Evolutionary conservation across 495 filamentous ascomycete genomes (phyloP), one percentile per base, ranked within the genome.

Genomic region (Neurospora hispaniola): DNA sequence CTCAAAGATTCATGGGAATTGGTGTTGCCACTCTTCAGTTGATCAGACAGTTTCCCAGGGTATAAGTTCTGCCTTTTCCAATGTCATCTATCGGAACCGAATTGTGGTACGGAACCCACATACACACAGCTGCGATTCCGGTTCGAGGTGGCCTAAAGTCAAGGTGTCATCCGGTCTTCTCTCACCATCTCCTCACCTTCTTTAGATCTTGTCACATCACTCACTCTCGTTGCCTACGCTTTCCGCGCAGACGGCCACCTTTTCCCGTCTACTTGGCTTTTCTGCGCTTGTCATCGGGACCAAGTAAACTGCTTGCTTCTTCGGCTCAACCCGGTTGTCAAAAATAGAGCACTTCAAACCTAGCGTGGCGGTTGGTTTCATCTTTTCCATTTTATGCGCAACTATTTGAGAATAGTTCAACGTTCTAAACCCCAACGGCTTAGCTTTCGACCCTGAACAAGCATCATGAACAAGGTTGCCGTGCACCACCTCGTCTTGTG

Each of bases 1-100:
- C 70, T 42, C 73, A 69, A 54, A 18, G 27, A 66, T 38, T 71
- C 48, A 71, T 69, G 72, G 72, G 76, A 73, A n/a, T 27, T 68
- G 72, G 71, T 42, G 48, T 71, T 75, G 59, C 68, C 42, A 62
- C 6, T 62, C 27, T 62, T 62, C 23, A 20, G 4, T 44, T 18
- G n/a, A 18, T 70, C 20, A 27, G 10, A 70, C 42, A 69, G n/a
- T 12, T 42, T 5, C 10, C 20, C 44, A 42, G 6, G 31, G 54
- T 8, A 62, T 35, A 31, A 35, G 5, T 62, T 12, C 71, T 42
- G 44, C 12, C 18, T 39, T 35, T 31, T 74, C 59, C 7, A 46
- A 8, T 20, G 23, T 59, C 23, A 27, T 14, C 48, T 27, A 62
- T 62, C 27, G 54, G 27, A 14, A 35, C 12, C 54, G 6, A 62